Evolutionary conservation across 768 basidiomycete species (phyloP).

Genomic region (Lactifluus echinatus): DNA sequence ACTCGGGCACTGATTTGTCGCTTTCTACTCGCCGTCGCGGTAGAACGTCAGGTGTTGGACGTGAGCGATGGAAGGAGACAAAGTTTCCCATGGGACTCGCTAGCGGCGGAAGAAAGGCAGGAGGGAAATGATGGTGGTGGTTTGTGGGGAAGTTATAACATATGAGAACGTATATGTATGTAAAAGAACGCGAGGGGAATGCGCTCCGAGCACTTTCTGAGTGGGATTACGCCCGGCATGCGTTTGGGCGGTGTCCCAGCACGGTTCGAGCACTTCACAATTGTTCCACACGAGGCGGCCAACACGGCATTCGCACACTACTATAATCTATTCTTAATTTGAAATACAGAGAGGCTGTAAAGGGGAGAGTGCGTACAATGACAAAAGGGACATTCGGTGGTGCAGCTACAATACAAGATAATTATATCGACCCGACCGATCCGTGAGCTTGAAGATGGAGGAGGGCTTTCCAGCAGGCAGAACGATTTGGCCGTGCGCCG

Average conservation of each 20-base stretch:
- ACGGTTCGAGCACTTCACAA: neutral
- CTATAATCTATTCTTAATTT: neutral
- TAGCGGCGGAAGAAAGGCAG: neutral
- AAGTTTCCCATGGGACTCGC: constrained; percentile 9
- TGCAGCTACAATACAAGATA: neutral
- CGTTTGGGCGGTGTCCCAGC: neutral
- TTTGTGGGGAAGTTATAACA: neutral
- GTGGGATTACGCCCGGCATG: neutral
- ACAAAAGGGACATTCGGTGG: neutral
- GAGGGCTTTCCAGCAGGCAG: too few species aligned
- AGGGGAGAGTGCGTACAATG: neutral
- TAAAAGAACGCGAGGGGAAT: constrained; percentile 2
- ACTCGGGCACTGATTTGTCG: neutral
- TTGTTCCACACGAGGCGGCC: neutral
- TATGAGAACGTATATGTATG: neutral
- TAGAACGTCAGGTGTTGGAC: neutral
- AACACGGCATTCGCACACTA: neutral
- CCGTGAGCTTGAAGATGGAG: neutral
- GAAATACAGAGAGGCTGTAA: neutral
- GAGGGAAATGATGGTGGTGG: neutral
- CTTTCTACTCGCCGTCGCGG: neutral
- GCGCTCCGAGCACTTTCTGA: neutral
- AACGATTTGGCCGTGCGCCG: neutral
- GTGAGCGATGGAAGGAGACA: neutral
- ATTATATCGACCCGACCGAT: neutral